Conservation (phyloP, 1,284 basidiomycete genomes). For the Wallemia mellicola region DNA sequence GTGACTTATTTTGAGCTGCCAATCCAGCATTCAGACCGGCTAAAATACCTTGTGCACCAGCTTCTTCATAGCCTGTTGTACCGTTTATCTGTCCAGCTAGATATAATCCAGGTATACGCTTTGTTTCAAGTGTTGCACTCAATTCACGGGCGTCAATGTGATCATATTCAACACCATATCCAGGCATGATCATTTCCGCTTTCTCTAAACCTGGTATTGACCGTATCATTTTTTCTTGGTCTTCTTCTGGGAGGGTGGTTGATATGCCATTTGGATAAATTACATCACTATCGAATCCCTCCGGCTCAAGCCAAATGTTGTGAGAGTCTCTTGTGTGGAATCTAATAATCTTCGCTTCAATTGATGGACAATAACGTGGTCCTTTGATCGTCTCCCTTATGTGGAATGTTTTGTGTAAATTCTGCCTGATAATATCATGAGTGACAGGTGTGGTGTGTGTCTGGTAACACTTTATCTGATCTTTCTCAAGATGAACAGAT, state of each 20-base stretch:
- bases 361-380: slow-evolving; percentile 64
- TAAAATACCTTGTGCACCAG: slow-evolving; percentile 52
- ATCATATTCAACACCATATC: slow-evolving; percentile 79
- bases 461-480: slow-evolving; percentile 39
- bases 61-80: slow-evolving; percentile 76
- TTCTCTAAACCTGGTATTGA: slow-evolving; percentile 57
- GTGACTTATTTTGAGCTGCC: slow-evolving; percentile 24
- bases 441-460: slow-evolving; percentile 42
- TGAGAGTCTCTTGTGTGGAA: slow-evolving; percentile 43
- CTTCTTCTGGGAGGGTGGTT: slow-evolving; percentile 51
- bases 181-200: slow-evolving; percentile 46
- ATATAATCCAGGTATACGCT: slow-evolving; percentile 50
- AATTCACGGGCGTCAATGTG: slow-evolving; percentile 64
- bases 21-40: slow-evolving; percentile 68
- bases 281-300: slow-evolving; percentile 56
- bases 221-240: slow-evolving; percentile 46
- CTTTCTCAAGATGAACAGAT: slow-evolving; percentile 19
- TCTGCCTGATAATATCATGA: slow-evolving; percentile 38
- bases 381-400: slow-evolving; percentile 65
- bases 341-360: slow-evolving; percentile 55
- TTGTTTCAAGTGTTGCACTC: slow-evolving; percentile 51
- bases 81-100: slow-evolving; percentile 71
- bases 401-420: slow-evolving; percentile 44
- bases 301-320: slow-evolving; percentile 63
- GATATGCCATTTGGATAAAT: slow-evolving; percentile 75